Conservation (phyloP, 495 filamentous ascomycete genomes). For the Penicillium maclennaniae region DNA sequence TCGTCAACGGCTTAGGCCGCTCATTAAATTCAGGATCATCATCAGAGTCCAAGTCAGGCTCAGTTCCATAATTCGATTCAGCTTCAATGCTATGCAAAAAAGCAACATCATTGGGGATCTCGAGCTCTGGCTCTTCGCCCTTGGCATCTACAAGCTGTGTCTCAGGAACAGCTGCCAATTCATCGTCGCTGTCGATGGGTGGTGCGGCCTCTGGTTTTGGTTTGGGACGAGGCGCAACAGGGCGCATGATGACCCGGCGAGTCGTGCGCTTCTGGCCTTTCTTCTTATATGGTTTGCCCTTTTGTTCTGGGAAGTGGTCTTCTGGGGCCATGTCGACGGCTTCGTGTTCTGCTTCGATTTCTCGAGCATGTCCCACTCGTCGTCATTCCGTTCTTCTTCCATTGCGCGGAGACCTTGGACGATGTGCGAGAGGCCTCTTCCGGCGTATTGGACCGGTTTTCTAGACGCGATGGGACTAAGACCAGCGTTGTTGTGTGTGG, state of each 20-base stretch:
- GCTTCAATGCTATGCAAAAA: constrained; percentile 35
- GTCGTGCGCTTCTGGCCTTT: constrained; percentile 89
- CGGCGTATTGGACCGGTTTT: constrained; percentile 61
- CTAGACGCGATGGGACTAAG: constrained; percentile 48
- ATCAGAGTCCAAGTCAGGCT: constrained; percentile 22
- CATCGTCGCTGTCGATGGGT: constrained; percentile 31
- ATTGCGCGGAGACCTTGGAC: constrained; percentile 73
- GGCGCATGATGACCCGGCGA: constrained; percentile 68
- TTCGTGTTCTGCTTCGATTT: constrained; percentile 63
- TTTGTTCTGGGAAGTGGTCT: constrained; percentile 54
- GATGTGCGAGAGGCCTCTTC: constrained; percentile 71
- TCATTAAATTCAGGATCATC: constrained; percentile 33
- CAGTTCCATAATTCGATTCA: constrained; percentile 25
- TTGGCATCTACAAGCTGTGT: constrained; percentile 25
- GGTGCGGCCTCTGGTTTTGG: constrained; percentile 18
- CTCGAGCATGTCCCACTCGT: constrained; percentile 79
- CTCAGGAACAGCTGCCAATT: constrained; percentile 29
- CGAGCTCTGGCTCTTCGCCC: constrained; percentile 13
- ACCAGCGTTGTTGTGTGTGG: constrained; percentile 15
- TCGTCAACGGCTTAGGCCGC: constrained; percentile 17
- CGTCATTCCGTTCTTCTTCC: constrained; percentile 71
- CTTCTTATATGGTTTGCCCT: constrained; percentile 75
- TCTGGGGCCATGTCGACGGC: constrained; percentile 52
- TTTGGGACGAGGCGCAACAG: constrained; percentile 40
- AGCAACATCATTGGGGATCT: constrained; percentile 21